Base-by-base conservation (phyloP, 1,284 basidiomycete species). In the Mycena citricolor region DNA sequence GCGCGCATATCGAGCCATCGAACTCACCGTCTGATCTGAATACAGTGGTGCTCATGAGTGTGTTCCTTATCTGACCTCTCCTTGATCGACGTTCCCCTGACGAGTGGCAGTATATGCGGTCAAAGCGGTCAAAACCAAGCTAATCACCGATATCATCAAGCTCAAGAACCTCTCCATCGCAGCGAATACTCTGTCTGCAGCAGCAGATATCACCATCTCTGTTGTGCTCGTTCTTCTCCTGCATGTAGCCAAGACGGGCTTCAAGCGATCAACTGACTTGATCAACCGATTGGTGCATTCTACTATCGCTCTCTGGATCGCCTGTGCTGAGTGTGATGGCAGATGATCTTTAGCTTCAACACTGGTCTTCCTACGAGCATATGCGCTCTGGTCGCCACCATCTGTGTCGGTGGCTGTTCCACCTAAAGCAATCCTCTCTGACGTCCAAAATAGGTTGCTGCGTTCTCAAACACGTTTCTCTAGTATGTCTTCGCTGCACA, bases 331-430 rank as follows among this genome's bases (percentile, higher is more conserved):
- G 17, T 17, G 13, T 10, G 2, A 17, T 41, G 32, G n/a, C 23
- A 54, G 52, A 57, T 57, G 34, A 44, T 57, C 8, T 57, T 57
- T 42, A 53, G 54, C 10, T 57, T 57, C 47, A 57, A 55, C 31
- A 57, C 54, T 14, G 52, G 51, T 6, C 32, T 56, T 12, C 54
- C 54, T 6, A 56, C 54, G 2, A 54, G 49, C 29, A 12, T 52
- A 14, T 47, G 43, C 32, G 49, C 52, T 22, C 23, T 56, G 3
- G n/a, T 47, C 13, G 42, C 52, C 2, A 34, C 50, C 13, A 42
- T 54, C 20, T 52, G 33, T 25, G 54, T 56, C 7, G 31, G 52
- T 52, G 16, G 11, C 5, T n/a, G n/a, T n/a, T n/a, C n/a, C n/a
- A n/a, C n/a, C n/a, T n/a, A n/a, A n/a, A n/a, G n/a, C n/a, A n/a